These are phyloP conservation scores for Edaphochlamys debaryana DNA, from an alignment of 139 green algal species.

Conservation along the genomic window DNA sequence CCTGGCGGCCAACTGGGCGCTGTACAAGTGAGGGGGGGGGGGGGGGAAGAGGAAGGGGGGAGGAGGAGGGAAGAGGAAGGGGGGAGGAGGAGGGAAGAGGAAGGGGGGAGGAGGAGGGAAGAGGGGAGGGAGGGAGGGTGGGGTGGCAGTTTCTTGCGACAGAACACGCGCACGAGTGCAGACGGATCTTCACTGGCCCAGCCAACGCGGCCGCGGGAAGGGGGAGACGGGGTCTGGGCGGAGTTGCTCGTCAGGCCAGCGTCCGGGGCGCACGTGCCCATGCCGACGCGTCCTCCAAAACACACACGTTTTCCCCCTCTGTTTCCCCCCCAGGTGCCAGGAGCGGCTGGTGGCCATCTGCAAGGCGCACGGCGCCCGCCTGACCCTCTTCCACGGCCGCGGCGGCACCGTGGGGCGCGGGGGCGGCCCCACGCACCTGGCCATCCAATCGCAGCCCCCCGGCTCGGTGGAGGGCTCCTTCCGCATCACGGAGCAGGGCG, in stretches of 20 bases:
- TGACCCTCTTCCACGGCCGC: slow-evolving; percentile 96
- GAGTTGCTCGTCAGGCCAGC: too few relatives aligned
- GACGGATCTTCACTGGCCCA: too few relatives aligned
- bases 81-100: not conserved
- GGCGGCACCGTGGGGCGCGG: slow-evolving; percentile 95
- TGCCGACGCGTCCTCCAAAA: too few relatives aligned
- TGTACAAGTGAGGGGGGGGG: slow-evolving; percentile 73
- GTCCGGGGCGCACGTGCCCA: too few relatives aligned
- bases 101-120: not conserved
- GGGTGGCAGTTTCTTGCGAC: too few relatives aligned
- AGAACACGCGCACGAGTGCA: too few relatives aligned
- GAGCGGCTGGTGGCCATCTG: slow-evolving; percentile 72
- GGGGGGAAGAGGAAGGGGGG: too few relatives aligned
- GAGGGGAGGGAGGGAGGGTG: not conserved
- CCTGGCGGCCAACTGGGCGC: slow-evolving; percentile 91
- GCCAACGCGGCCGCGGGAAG: too few relatives aligned
- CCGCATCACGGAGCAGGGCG: slow-evolving; percentile 89
- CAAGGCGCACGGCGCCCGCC: slow-evolving; percentile 70
- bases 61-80: not conserved
- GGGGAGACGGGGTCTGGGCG: too few relatives aligned
- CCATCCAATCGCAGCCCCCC: slow-evolving; percentile 94
- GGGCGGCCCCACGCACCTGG: slow-evolving; percentile 94
- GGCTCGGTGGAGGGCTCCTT: slow-evolving; percentile 88
- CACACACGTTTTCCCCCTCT: not conserved
- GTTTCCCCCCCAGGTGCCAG: slow-evolving; percentile 46